phyloP scores from a whole-genome alignment of 441 rosid genomes.

The Manihot esculenta region DNA sequence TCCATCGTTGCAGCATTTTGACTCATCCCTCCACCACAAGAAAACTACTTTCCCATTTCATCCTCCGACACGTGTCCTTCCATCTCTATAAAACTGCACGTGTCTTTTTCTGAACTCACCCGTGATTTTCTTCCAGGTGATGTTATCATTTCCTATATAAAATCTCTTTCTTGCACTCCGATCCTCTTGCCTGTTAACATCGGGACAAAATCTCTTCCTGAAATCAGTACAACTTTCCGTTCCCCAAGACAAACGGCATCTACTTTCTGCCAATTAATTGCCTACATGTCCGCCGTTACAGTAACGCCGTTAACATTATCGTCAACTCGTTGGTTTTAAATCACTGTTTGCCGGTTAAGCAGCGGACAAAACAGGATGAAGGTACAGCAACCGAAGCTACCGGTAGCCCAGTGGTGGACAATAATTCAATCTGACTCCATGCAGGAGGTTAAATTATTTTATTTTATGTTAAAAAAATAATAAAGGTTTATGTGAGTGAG shows the following conservation, averaged over 20 bases:
- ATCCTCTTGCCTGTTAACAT: slow-evolving; percentile 25
- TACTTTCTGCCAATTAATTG: neutral
- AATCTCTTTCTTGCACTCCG: neutral
- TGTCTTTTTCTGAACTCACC: neutral
- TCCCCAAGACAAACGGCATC: slow-evolving; percentile 22
- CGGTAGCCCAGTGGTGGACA: slow-evolving; percentile 14
- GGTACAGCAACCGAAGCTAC: slow-evolving; percentile 16
- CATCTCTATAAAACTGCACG: neutral
- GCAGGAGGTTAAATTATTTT: neutral
- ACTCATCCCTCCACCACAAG: neutral
- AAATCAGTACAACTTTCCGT: slow-evolving; percentile 29
- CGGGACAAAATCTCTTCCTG: slow-evolving; percentile 22
- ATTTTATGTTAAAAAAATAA: neutral
- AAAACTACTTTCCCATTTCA: neutral
- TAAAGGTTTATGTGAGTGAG: neutral
- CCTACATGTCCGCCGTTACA: neutral
- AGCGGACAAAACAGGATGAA: slow-evolving; percentile 16
- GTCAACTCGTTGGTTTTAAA: neutral
- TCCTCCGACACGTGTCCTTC: neutral
- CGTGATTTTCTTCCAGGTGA: neutral
- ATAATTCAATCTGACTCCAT: slow-evolving; percentile 16
- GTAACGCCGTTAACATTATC: neutral
- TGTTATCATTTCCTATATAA: neutral
- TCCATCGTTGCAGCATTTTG: no score
- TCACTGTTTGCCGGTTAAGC: slow-evolving; percentile 20